These are phyloP conservation scores for Ustilago cynodontis DNA, from an alignment of 1,284 basidiomycete genomes.

Conservation along the genomic window DNA sequence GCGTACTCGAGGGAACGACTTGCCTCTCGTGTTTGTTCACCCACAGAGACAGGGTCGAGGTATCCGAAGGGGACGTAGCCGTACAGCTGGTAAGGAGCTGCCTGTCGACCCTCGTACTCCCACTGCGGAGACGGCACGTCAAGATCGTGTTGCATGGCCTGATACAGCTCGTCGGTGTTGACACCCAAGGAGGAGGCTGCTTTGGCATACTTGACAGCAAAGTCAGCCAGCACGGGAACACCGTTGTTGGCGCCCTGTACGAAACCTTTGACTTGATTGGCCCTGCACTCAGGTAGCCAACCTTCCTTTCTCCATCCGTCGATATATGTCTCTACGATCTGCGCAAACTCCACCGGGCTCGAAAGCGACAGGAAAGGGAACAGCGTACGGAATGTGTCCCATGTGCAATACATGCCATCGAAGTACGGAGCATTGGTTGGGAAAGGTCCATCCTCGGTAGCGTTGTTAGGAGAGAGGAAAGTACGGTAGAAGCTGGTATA, in stretches of 20 bases:
- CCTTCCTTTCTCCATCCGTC: conserved; percentile 62
- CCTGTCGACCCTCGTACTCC: conserved; percentile 59
- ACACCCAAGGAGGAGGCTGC: conserved; percentile 43
- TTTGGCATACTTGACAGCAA: conserved; percentile 58
- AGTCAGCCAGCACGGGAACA: conserved; percentile 57
- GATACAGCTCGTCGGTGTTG: conserved; percentile 55
- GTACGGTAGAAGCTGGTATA: conserved; percentile 63
- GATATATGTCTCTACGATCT: conserved; percentile 63
- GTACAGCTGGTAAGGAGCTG: conserved; percentile 47
- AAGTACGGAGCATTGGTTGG: conserved; percentile 50
- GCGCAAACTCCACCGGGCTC: conserved; percentile 53
- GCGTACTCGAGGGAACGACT: conserved; percentile 68
- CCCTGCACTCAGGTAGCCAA: conserved; percentile 61
- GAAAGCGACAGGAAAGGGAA: conserved; percentile 61
- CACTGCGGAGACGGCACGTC: conserved; percentile 71
- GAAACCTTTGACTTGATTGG: conserved; percentile 58
- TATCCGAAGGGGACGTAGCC: conserved; percentile 60
- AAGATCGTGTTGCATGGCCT: conserved; percentile 55
- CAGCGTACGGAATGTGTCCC: conserved; percentile 57
- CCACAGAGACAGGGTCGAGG: conserved; percentile 52
- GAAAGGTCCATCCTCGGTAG: conserved; percentile 46
- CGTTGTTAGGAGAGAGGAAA: conserved; percentile 65
- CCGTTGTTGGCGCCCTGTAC: conserved; percentile 57
- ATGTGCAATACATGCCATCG: conserved; percentile 59
- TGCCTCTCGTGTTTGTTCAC: conserved; percentile 59